Evolutionary conservation across 306 rosid genomes (phyloP).

Genomic region (Gastrolobium bilobum): DNA sequence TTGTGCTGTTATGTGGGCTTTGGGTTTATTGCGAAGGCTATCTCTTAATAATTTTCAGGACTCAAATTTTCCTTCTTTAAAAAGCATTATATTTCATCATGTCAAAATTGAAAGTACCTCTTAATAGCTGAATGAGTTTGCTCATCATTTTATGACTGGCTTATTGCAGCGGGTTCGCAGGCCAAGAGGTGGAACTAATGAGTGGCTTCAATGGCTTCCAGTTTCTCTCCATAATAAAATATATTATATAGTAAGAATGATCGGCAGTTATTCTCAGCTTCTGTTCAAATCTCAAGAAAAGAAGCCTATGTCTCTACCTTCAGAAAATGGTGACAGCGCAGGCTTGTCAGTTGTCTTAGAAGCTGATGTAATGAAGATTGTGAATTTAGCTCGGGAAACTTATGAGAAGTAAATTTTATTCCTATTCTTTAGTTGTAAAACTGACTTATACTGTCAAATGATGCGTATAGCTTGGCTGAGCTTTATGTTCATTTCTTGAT

Average conservation of each 20-base stretch:
- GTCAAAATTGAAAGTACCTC: background rate
- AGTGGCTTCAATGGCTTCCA: constrained; percentile 97
- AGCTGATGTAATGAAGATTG: constrained; percentile 85
- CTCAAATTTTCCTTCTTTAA: constrained; percentile 8
- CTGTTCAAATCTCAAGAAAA: constrained; percentile 56
- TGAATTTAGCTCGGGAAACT: constrained; percentile 74
- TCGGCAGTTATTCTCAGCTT: constrained; percentile 56
- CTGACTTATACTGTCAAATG: constrained; percentile 8
- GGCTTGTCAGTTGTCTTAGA: constrained; percentile 85
- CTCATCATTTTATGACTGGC: constrained; percentile 26
- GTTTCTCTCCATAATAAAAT: constrained; percentile 80
- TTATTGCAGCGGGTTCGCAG: constrained; percentile 84
- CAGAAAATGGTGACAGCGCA: constrained; percentile 67
- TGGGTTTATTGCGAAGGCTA: constrained; percentile 26
- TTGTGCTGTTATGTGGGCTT: background rate
- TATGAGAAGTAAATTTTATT: constrained; percentile 74
- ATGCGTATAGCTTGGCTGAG: constrained; percentile 2
- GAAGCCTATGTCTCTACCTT: constrained; percentile 58
- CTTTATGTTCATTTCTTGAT: constrained; percentile 4
- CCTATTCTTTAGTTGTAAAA: constrained; percentile 39
- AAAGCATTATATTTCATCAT: background rate
- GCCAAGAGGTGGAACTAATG: constrained; percentile 86
- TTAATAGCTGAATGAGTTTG: constrained; percentile 25
- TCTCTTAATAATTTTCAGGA: background rate
- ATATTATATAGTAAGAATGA: constrained; percentile 60